phyloP scores from a whole-genome alignment of 108 stramenopile genomes.

The Skeletonema menzelii region DNA sequence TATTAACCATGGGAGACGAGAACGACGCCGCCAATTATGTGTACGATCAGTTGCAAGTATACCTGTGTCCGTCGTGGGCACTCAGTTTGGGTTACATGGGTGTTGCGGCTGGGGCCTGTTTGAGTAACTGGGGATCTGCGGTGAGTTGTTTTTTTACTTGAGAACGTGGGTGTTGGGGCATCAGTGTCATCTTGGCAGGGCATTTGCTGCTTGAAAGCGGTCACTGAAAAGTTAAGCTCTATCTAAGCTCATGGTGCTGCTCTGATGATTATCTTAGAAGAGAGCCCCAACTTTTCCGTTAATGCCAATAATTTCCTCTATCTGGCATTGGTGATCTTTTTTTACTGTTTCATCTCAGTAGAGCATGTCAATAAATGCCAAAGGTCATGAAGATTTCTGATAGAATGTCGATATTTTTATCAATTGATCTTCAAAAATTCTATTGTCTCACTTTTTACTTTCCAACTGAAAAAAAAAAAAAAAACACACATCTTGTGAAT shows the following conservation, averaged over 20 bases:
- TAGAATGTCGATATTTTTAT: background rate
- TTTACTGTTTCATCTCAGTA: background rate
- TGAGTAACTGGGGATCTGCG: slow-evolving; percentile 80
- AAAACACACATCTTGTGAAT: background rate
- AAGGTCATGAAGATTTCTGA: background rate
- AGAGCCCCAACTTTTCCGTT: background rate
- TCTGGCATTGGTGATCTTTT: background rate
- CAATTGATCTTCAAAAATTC: too few species aligned
- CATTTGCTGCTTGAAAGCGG: background rate
- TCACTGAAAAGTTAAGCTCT: background rate
- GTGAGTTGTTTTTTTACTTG: slow-evolving; percentile 44
- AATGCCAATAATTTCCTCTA: background rate
- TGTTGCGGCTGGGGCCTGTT: slow-evolving; percentile 71
- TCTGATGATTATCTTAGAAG: background rate
- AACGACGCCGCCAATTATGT: background rate
- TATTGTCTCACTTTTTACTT: background rate
- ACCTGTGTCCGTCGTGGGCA: slow-evolving; percentile 80
- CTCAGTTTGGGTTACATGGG: slow-evolving; percentile 73
- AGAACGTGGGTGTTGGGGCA: background rate
- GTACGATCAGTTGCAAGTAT: background rate
- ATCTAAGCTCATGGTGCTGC: background rate
- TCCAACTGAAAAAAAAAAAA: background rate
- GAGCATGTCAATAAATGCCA: background rate
- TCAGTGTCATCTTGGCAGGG: background rate
- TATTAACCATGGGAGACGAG: background rate